phyloP scores from a whole-genome alignment of 2,329 filamentous ascomycete species.

The Ascochyta koolunga region DNA sequence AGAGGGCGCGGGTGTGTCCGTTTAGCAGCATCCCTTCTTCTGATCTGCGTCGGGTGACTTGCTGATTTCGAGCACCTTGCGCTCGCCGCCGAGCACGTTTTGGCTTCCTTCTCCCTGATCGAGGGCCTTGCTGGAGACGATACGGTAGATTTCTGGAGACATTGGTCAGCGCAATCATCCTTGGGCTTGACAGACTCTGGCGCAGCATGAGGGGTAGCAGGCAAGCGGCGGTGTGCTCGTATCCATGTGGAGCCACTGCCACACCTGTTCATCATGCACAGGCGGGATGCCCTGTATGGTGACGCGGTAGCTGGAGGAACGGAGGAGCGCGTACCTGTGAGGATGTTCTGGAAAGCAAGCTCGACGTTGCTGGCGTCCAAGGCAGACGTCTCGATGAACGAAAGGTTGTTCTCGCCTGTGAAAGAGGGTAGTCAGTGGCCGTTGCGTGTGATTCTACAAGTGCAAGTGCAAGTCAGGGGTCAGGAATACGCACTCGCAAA shows the following conservation, averaged over 20 bases:
- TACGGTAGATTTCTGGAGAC: slow-evolving; percentile 91
- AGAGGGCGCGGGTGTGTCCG: slow-evolving; percentile 14
- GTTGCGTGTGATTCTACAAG: neutral
- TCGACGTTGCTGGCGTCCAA: slow-evolving; percentile 99
- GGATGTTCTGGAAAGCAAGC: slow-evolving; percentile 98
- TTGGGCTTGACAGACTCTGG: neutral
- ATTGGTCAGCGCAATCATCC: slow-evolving; percentile 8
- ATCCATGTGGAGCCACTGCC: neutral
- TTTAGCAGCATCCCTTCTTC: slow-evolving; percentile 83
- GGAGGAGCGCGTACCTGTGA: slow-evolving; percentile 73
- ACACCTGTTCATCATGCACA: neutral
- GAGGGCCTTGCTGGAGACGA: slow-evolving; percentile 96
- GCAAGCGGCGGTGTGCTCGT: slow-evolving; percentile 9
- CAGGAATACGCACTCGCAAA: slow-evolving; percentile 78
- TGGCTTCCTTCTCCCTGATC: slow-evolving; percentile 85
- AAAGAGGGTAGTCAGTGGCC: slow-evolving; percentile 15
- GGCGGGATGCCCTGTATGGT: no score
- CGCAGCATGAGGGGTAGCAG: neutral
- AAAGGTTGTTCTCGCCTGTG: slow-evolving; percentile 93
- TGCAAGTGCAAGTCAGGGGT: slow-evolving; percentile 21
- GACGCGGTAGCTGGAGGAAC: neutral
- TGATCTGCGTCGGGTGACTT: slow-evolving; percentile 80
- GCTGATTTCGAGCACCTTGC: slow-evolving; percentile 82
- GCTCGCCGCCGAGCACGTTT: slow-evolving; percentile 74
- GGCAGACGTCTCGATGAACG: slow-evolving; percentile 98